Conservation (phyloP, 352 stramenopile genomes). For the Phytophthora pseudosyringae region DNA sequence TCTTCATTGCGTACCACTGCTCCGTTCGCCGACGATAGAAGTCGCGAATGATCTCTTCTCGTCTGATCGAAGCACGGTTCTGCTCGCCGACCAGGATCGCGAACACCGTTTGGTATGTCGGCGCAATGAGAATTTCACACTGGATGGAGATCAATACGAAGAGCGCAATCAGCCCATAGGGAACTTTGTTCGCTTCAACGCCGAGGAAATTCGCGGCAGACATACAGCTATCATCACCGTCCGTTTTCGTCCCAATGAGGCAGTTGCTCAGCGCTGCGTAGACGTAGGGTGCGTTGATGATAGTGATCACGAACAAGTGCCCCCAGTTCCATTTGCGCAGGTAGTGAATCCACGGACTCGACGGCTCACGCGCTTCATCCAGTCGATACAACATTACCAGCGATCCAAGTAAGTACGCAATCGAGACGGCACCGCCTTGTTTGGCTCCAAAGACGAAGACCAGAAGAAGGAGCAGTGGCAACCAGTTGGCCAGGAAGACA, state of each 20-base stretch:
- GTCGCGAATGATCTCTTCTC: constrained; percentile 66
- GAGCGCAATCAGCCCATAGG: constrained; percentile 75
- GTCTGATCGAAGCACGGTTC: constrained; percentile 50
- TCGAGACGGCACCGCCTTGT: constrained; percentile 73
- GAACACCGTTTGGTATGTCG: constrained; percentile 67
- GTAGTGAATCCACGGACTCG: constrained; percentile 71
- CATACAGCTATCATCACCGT: constrained; percentile 55
- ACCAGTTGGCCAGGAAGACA: constrained; percentile 63
- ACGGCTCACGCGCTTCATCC: constrained; percentile 66
- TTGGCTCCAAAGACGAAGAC: constrained; percentile 79
- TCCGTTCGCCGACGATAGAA: constrained; percentile 74
- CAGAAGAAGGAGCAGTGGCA: constrained; percentile 71
- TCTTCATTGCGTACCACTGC: constrained; percentile 83
- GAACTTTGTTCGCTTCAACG: constrained; percentile 55
- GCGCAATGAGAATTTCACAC: constrained; percentile 71
- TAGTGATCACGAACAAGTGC: constrained; percentile 80
- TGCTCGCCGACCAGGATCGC: constrained; percentile 58
- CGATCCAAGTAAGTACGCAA: constrained; percentile 73
- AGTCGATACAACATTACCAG: constrained; percentile 83
- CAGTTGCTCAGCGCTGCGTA: constrained; percentile 60
- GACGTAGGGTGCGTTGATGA: constrained; percentile 74
- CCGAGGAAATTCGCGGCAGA: constrained; percentile 76
- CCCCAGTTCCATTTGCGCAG: constrained; percentile 86
- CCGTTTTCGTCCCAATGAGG: constrained; percentile 35
- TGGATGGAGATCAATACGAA: constrained; percentile 89